Evolutionary conservation across 2,329 filamentous ascomycete genomes (phyloP).

Genomic region (Zymoseptoria crescenta): DNA sequence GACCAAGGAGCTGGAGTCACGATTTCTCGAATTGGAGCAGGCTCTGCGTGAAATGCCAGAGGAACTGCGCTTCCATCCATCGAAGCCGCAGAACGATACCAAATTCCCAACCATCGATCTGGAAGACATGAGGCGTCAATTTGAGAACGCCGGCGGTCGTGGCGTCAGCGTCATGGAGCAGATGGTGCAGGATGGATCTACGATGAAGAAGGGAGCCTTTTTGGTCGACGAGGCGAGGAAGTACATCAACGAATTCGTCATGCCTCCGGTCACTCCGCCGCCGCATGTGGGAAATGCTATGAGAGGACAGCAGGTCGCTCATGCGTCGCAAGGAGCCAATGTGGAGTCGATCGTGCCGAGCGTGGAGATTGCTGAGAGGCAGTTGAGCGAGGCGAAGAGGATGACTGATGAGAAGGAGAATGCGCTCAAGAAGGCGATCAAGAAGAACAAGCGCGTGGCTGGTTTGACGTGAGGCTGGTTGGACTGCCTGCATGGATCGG

Average conservation of each 20-base stretch:
- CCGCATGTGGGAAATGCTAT: constrained; percentile 13
- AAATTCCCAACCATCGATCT: constrained; percentile 27
- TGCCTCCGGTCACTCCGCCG: constrained; percentile 29
- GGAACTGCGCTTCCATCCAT: constrained; percentile 21
- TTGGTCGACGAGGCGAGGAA: constrained; percentile 31
- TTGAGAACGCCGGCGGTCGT: constrained; percentile 22
- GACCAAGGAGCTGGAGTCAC: constrained; percentile 59
- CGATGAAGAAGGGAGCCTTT: constrained; percentile 31
- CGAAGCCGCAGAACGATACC: constrained; percentile 26
- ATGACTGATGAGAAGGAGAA: constrained; percentile 30
- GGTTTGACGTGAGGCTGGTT: constrained; percentile 14
- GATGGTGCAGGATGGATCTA: constrained; percentile 31
- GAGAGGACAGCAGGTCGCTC: neutral
- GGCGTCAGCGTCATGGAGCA: constrained; percentile 32
- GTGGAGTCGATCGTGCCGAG: constrained; percentile 11
- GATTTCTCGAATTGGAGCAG: constrained; percentile 62
- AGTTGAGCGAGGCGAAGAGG: constrained; percentile 25
- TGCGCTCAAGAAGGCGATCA: constrained; percentile 27
- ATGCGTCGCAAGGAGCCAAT: constrained; percentile 1
- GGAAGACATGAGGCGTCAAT: constrained; percentile 21
- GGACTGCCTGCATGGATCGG: neutral
- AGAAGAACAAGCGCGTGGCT: constrained; percentile 29
- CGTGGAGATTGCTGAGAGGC: constrained; percentile 26
- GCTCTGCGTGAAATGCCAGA: constrained; percentile 39
- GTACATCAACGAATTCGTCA: constrained; percentile 33